phyloP scores from a whole-genome alignment of 257 asterid species.

The Nicotiana tabacum region DNA sequence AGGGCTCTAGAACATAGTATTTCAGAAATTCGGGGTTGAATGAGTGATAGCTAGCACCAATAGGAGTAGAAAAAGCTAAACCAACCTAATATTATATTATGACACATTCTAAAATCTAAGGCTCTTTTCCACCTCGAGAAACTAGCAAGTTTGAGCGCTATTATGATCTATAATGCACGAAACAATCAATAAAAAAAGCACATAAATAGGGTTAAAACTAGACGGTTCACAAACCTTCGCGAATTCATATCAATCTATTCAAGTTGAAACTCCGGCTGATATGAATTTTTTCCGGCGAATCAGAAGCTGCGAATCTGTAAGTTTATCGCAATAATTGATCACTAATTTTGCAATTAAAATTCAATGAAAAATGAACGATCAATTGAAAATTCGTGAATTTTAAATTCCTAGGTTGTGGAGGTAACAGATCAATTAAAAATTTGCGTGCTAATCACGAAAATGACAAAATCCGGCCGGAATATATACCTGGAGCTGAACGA shows the following conservation, averaged over 20 bases:
- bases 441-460: not conserved
- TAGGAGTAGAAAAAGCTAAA: not conserved
- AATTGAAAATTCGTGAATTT: not conserved
- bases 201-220: not conserved
- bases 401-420: not conserved
- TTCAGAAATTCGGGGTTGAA: not conserved
- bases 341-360: not conserved
- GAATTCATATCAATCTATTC: slow-evolving; percentile 1
- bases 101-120: not conserved
- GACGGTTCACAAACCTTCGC: not conserved
- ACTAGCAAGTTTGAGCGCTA: not conserved
- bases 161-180: not conserved
- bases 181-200: not conserved
- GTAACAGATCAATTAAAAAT: not conserved
- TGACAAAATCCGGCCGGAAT: not conserved
- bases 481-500: not conserved
- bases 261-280: not conserved
- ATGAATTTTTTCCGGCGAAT: not conserved
- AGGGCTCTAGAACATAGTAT: not conserved
- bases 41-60: not conserved
- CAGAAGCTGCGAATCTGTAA: not conserved
- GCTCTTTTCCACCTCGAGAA: not conserved
- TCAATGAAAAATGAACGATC: not conserved
- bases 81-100: not conserved
- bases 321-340: not conserved